These are phyloP conservation scores for Daldinia caldariorum DNA, from an alignment of 495 filamentous ascomycete species.

Conservation along the genomic window DNA sequence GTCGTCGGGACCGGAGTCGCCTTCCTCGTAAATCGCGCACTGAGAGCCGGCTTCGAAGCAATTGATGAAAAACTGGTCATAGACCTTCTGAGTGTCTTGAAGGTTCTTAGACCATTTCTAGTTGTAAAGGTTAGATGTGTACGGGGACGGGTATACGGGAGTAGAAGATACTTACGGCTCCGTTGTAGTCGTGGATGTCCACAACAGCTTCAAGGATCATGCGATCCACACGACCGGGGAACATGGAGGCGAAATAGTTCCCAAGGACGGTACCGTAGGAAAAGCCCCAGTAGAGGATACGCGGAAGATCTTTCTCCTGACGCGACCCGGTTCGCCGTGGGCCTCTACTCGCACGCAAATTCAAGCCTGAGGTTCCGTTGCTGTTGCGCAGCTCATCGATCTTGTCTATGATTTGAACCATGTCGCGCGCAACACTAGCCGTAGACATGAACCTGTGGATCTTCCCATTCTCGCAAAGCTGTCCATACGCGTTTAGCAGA, in stretches of 20 bases:
- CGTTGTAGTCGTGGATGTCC: constrained; percentile 50
- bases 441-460: constrained; percentile 40
- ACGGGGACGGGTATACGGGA: not conserved
- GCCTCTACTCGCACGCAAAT: constrained; percentile 10
- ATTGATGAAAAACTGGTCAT: constrained; percentile 58
- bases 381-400: constrained; percentile 44
- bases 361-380: constrained; percentile 13
- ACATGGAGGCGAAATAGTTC: constrained; percentile 59
- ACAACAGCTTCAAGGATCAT: constrained; percentile 53
- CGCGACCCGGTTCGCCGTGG: not conserved
- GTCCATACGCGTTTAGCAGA: constrained; percentile 40
- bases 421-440: constrained; percentile 52
- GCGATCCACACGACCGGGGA: constrained; percentile 54
- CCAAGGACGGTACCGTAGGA: constrained; percentile 70
- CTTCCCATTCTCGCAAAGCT: constrained; percentile 27
- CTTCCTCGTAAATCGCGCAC: constrained; percentile 59
- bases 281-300: constrained; percentile 68
- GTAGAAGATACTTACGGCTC: constrained; percentile 17
- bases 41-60: constrained; percentile 58
- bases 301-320: constrained; percentile 20
- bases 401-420: constrained; percentile 55
- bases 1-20: constrained; percentile 57
- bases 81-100: constrained; percentile 60
- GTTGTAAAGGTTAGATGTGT: constrained; percentile 9
- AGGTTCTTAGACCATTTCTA: constrained; percentile 56